Percentiles rank a stretch among this genome's conserved stretches.
Conservation (phyloP, 2,329 filamentous ascomycete genomes). For the Arthrocladium fulminans region DNA sequence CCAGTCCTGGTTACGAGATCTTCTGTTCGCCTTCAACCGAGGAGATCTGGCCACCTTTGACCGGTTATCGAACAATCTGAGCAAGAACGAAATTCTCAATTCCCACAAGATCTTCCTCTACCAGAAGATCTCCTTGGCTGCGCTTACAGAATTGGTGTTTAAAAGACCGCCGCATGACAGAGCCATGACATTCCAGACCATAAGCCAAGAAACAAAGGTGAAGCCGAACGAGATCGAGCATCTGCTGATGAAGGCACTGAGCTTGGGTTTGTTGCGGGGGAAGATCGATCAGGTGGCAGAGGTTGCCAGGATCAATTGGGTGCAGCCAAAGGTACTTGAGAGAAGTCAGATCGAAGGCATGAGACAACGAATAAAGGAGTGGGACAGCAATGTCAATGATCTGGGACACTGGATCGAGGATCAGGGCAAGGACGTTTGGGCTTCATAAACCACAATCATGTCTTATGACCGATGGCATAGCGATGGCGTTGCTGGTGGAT, state of each 20-base stretch:
- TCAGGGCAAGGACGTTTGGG: slow-evolving; percentile 92
- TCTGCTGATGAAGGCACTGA: slow-evolving; percentile 97
- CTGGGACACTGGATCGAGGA: slow-evolving; percentile 95
- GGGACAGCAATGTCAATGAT: slow-evolving; percentile 93
- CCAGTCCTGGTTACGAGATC: slow-evolving; percentile 80
- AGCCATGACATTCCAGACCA: slow-evolving; percentile 82
- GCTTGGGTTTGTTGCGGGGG: slow-evolving; percentile 76
- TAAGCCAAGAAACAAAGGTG: slow-evolving; percentile 87
- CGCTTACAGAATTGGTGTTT: slow-evolving; percentile 93
- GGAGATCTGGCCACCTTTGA: slow-evolving; percentile 86
- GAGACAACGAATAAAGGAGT: slow-evolving; percentile 78
- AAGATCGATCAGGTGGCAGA: slow-evolving; percentile 95
- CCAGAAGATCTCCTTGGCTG: slow-evolving; percentile 96
- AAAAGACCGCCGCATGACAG: slow-evolving; percentile 90
- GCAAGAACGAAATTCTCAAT: slow-evolving; percentile 67
- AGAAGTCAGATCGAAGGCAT: slow-evolving; percentile 92
- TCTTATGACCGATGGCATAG: slow-evolving; percentile 11
- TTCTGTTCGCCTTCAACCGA: slow-evolving; percentile 96
- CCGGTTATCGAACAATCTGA: slow-evolving; percentile 68
- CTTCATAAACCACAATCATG: slow-evolving; percentile 45
- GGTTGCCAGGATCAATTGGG: slow-evolving; percentile 94
- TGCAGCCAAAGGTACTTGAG: slow-evolving; percentile 95
- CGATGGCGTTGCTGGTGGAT: slow-evolving; percentile 16
- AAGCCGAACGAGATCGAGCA: slow-evolving; percentile 89
- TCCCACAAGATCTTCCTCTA: slow-evolving; percentile 77